phyloP scores from a whole-genome alignment of 2,329 filamentous ascomycete genomes.

The Dactylella cylindrospora region DNA sequence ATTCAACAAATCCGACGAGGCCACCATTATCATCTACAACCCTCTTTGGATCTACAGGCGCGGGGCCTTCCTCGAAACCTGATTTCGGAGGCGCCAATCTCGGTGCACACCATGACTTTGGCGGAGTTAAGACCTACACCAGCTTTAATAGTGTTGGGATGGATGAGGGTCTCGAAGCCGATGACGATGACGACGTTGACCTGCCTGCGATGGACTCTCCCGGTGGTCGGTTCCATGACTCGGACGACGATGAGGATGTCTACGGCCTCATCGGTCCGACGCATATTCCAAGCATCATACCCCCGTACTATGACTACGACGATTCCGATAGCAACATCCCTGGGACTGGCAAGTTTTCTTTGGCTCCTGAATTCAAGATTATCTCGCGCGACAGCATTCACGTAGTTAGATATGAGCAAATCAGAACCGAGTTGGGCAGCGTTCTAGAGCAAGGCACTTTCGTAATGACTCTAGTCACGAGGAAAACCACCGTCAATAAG shows the following conservation, averaged over 20 bases:
- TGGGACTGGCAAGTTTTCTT: slow-evolving; percentile 32
- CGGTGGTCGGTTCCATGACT: slow-evolving; percentile 15
- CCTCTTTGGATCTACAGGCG: slow-evolving; percentile 22
- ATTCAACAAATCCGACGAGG: slow-evolving; percentile 20
- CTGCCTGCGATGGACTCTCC: slow-evolving; percentile 14
- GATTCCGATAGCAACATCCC: slow-evolving; percentile 38
- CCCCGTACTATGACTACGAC: slow-evolving; percentile 25
- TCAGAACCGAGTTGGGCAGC: slow-evolving; percentile 14
- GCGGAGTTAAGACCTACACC: slow-evolving; percentile 9
- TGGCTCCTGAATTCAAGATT: slow-evolving; percentile 29
- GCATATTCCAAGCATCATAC: slow-evolving; percentile 16
- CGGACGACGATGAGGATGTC: slow-evolving; percentile 35
- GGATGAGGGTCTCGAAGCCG: slow-evolving; percentile 31
- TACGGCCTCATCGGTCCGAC: slow-evolving; percentile 16
- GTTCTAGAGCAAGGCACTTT: slow-evolving; percentile 18
- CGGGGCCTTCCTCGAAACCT: background rate
- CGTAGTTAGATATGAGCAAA: slow-evolving; percentile 23
- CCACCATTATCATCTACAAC: slow-evolving; percentile 20
- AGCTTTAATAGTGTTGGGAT: slow-evolving; percentile 12
- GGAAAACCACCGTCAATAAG: slow-evolving; percentile 7
- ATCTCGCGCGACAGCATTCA: slow-evolving; percentile 21
- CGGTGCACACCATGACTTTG: slow-evolving; percentile 30
- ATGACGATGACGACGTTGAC: slow-evolving; percentile 26
- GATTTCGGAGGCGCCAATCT: slow-evolving; percentile 6
- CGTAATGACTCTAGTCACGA: slow-evolving; percentile 32